Evolutionary conservation across 208 protist species (phyloP).

Genomic region (Leishmania major): DNA sequence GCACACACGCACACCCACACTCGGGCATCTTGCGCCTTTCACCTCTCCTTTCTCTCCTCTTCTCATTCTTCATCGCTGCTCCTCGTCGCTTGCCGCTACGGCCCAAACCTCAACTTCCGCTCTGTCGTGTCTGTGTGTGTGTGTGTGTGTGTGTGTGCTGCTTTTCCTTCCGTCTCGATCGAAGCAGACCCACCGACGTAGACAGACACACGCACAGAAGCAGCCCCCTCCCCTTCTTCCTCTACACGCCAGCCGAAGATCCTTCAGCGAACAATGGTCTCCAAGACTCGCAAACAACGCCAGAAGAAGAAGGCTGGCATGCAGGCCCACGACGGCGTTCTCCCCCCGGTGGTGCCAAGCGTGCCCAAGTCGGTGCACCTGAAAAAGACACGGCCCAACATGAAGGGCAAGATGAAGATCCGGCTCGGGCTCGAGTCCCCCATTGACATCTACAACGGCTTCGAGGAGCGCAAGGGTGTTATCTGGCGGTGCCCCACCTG

Average conservation of each 20-base stretch:
- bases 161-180: neutral
- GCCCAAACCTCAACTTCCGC: neutral
- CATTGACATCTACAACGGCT: constrained; percentile 85
- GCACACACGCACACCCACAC: neutral
- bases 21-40: neutral
- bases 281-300: constrained; percentile 86
- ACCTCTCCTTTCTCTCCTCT: neutral
- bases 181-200: neutral
- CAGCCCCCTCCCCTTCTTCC: neutral
- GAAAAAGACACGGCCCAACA: constrained; percentile 88
- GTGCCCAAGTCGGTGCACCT: constrained; percentile 81
- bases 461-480: constrained; percentile 85
- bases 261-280: constrained; percentile 63
- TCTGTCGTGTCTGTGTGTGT: too few species aligned
- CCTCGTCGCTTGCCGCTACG: neutral
- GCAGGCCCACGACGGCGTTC: constrained; percentile 64
- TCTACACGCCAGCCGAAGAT: neutral
- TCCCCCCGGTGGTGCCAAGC: constrained; percentile 64
- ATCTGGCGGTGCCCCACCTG: constrained; percentile 83
- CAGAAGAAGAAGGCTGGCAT: constrained; percentile 79
- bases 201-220: neutral
- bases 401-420: constrained; percentile 93
- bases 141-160: too few species aligned
- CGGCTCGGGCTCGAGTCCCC: constrained; percentile 83
- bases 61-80: neutral